These are phyloP conservation scores for Thelonectria olida DNA, from an alignment of 2,329 filamentous ascomycete genomes.

Conservation along the genomic window DNA sequence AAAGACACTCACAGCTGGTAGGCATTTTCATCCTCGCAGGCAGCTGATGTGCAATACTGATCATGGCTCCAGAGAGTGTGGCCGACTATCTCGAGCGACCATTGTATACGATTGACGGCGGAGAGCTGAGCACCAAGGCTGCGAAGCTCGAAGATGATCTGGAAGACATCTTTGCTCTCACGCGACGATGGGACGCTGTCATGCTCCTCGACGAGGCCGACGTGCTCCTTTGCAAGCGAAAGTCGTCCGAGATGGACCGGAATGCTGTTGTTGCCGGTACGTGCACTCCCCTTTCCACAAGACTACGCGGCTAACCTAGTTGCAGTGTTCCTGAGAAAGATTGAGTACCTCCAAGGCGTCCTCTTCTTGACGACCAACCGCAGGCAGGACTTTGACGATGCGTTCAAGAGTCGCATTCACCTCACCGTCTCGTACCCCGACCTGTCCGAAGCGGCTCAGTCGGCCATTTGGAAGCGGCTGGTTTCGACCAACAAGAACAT, in stretches of 20 bases:
- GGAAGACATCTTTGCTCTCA: background rate
- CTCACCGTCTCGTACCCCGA: slow-evolving; percentile 10
- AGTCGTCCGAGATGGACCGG: slow-evolving; percentile 8
- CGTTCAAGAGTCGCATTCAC: slow-evolving; percentile 14
- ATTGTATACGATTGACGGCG: slow-evolving; percentile 4
- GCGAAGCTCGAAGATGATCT: background rate
- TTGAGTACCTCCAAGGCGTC: slow-evolving; percentile 14
- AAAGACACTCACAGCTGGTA: slow-evolving; percentile 10
- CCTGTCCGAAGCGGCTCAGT: slow-evolving; percentile 2
- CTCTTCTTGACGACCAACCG: slow-evolving; percentile 14
- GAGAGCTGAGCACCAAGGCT: slow-evolving; percentile 10
- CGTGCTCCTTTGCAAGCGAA: slow-evolving; percentile 13
- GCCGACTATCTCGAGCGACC: slow-evolving; percentile 10
- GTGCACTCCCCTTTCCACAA: background rate
- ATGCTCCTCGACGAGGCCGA: slow-evolving; percentile 11
- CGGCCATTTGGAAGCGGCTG: slow-evolving; percentile 6
- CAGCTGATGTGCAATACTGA: background rate
- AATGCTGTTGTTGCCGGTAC: slow-evolving; percentile 10
- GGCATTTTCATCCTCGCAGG: background rate
- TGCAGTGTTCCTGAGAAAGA: slow-evolving; percentile 3
- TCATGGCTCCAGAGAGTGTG: background rate
- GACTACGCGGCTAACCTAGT: background rate
- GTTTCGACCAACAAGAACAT: slow-evolving; percentile 5
- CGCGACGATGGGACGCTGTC: slow-evolving; percentile 6
- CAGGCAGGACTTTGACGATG: slow-evolving; percentile 11